These are phyloP conservation scores for Galerina sulciceps DNA, from an alignment of 768 basidiomycete genomes.

Conservation along the genomic window DNA sequence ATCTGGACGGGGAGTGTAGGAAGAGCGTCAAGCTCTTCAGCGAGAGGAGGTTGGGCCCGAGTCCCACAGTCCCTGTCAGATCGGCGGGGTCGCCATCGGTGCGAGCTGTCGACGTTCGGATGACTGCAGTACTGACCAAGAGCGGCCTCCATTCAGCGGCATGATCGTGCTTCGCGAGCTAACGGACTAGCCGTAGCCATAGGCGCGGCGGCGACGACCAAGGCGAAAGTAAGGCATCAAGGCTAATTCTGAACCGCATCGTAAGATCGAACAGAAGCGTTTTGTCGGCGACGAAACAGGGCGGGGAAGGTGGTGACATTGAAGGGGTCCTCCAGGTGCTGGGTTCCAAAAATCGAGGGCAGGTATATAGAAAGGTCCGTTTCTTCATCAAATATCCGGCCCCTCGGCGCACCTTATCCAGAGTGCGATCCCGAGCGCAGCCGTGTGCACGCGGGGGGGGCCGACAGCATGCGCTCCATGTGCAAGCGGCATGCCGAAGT, in stretches of 20 bases:
- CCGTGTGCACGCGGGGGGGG: conserved; percentile 9
- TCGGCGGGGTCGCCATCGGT: not conserved
- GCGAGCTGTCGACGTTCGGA: conserved; percentile 5
- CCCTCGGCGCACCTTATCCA: conserved; percentile 27
- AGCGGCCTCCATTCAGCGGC: conserved; percentile 19
- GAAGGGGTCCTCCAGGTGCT: not conserved
- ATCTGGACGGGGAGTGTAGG: conserved; percentile 11
- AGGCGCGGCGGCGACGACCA: conserved; percentile 23
- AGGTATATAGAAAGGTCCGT: conserved; percentile 24
- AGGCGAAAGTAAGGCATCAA: conserved; percentile 4
- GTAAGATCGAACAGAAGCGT: conserved; percentile 1
- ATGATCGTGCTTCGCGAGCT: conserved; percentile 20
- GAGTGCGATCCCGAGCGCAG: conserved; percentile 17
- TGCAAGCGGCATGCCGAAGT: conserved; percentile 16
- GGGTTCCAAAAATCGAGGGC: conserved; percentile 7
- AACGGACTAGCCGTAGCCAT: conserved; percentile 32
- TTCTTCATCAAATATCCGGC: conserved; percentile 26
- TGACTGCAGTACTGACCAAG: conserved; percentile 13
- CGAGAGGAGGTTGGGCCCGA: conserved; percentile 10
- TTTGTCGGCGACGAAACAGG: conserved; percentile 1
- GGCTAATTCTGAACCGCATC: conserved; percentile 10
- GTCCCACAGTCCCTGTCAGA: conserved; percentile 12
- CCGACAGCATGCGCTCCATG: conserved; percentile 23
- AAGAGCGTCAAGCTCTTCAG: conserved; percentile 26
- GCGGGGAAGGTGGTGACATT: conserved; percentile 2